Evolutionary conservation across 83 land plant species (phyloP), one percentile per base, ranked within the genome.

Genomic region (Isoetes engelmannii): DNA sequence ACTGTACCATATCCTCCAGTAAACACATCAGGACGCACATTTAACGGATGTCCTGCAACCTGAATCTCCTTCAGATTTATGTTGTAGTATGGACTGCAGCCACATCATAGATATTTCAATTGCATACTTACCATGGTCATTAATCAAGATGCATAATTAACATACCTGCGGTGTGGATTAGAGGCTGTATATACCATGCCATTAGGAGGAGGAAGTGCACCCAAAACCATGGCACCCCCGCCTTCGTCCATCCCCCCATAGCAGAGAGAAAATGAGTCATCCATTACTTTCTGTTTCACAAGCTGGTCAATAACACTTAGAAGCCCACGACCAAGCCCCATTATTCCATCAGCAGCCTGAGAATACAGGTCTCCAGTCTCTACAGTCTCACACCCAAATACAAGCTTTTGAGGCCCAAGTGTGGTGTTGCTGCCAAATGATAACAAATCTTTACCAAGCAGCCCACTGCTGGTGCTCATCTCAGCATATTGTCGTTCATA

Each of bases 261-360:
- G 68, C 99, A 94, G 45, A 94, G 76, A 54, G 99, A 94, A 68
- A 94, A 94, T 5, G 90, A 83, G 69, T 92, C 81, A 59, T 77
- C 77, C 72, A 94, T 91, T 6, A 77, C 87, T 65, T 83, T 83
- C 59, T 81, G 74, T 4, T 81, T 84, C 51, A 94, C 97, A 67
- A 94, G 97, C 77, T 94, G 99, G 71, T 94, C 99, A 77, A 94
- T 75, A 54, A 94, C 78, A 67, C 99, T 94, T 45, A 91, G 89
- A n/a, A 73, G 84, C 53, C 99, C 97, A 48, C 97, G 85, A 13
- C 99, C 99, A 62, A 94, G 75, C 18, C 99, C 99, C 87, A 94
- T 91, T 21, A 94, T 94, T n/a, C 99, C 99, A 85, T 94, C 99
- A 80, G 99, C 99, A 70, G 78, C 85, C 69, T 94, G 99, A 70